Evolutionary conservation across 2,329 filamentous ascomycete species (phyloP).

Genomic region (Didymella segeticola): DNA sequence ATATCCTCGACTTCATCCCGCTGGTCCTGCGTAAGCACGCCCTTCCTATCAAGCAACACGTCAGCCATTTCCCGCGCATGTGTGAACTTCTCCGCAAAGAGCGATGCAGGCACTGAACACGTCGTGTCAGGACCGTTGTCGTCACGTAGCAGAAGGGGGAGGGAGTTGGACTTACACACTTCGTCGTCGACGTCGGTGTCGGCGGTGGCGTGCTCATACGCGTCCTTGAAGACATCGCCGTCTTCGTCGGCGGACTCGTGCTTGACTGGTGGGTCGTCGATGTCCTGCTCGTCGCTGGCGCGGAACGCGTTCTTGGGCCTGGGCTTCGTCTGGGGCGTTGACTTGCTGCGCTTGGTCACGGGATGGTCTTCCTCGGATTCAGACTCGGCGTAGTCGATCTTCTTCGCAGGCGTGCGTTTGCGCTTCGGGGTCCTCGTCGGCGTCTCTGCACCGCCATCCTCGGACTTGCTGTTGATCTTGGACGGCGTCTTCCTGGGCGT

Average conservation of each 20-base stretch:
- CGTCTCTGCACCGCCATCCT: background rate
- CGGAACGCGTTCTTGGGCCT: constrained; percentile 4
- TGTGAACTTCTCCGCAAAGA: background rate
- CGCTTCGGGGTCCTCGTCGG: constrained; percentile 24
- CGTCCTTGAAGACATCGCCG: background rate
- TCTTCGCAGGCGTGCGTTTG: constrained; percentile 24
- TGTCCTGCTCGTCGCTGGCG: background rate
- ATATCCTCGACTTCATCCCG: background rate
- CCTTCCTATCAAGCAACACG: constrained; percentile 2
- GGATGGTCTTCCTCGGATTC: background rate
- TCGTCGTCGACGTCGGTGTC: background rate
- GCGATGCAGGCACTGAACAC: background rate
- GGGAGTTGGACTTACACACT: constrained; percentile 8
- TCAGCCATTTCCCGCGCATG: background rate
- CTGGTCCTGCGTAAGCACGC: background rate
- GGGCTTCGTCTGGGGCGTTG: background rate
- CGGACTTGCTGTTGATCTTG: constrained; percentile 16
- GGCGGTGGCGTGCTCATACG: background rate
- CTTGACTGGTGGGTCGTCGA: background rate
- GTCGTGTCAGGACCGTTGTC: background rate
- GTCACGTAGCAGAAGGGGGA: background rate
- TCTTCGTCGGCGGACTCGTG: constrained; percentile 2
- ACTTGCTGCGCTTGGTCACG: background rate
- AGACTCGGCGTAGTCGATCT: background rate
- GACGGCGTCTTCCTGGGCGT: constrained; percentile 10